These are phyloP conservation scores for Symbiodinium pilosum DNA, from an alignment of 73 alveolate species.

Conservation along the genomic window DNA sequence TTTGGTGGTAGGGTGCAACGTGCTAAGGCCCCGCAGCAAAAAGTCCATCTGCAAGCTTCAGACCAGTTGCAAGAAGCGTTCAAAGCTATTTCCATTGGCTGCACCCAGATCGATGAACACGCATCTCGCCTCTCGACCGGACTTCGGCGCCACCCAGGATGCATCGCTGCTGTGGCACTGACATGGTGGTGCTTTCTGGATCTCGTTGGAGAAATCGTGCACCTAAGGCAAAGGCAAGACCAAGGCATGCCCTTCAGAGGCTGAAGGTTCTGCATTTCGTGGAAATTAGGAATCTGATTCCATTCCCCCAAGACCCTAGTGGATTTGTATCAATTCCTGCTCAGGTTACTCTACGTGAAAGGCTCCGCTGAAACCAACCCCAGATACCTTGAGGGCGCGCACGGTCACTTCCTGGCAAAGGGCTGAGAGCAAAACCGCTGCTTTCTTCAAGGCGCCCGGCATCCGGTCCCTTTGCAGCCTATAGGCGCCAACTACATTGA, in stretches of 20 bases:
- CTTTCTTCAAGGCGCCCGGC: neutral
- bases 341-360: neutral
- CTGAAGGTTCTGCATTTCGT: neutral
- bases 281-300: neutral
- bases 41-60: neutral
- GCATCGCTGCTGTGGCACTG: neutral
- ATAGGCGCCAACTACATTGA: neutral
- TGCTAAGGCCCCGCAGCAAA: neutral
- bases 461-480: neutral
- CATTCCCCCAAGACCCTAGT: neutral
- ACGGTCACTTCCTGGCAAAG: neutral
- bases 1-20: neutral
- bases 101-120: slow-evolving; percentile 23
- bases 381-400: neutral
- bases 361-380: neutral
- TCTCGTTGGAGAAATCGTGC: neutral
- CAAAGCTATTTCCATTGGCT: slow-evolving; percentile 24
- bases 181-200: neutral
- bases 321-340: neutral
- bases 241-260: neutral
- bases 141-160: neutral
- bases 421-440: neutral
- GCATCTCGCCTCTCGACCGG: slow-evolving; percentile 10
- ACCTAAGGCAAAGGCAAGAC: neutral
- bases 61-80: neutral